phyloP scores from a whole-genome alignment of 352 stramenopile genomes.

The Phytophthora pistaciae region DNA sequence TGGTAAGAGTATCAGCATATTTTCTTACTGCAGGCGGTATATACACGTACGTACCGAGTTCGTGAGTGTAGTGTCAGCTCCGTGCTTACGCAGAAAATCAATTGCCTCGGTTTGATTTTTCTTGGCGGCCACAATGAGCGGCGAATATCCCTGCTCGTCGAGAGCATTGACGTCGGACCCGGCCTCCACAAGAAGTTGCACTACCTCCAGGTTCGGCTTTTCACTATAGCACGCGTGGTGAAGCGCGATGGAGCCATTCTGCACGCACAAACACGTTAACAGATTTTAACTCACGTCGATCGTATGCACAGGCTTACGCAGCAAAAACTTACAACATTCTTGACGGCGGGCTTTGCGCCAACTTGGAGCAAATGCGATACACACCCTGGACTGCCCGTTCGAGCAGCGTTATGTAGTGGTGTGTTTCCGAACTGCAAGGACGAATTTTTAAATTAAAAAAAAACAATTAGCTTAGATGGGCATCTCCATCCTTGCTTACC shows the following conservation, averaged over 20 bases:
- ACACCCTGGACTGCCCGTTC: constrained; percentile 56
- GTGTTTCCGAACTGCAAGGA: constrained; percentile 77
- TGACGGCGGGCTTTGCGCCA: constrained; percentile 49
- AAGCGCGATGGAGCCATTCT: constrained; percentile 79
- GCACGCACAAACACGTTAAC: background rate
- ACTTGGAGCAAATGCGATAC: constrained; percentile 62
- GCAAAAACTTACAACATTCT: constrained; percentile 59
- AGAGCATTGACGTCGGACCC: constrained; percentile 69
- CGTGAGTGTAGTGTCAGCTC: constrained; percentile 57
- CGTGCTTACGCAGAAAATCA: constrained; percentile 56
- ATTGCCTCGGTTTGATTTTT: constrained; percentile 77
- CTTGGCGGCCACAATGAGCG: constrained; percentile 78
- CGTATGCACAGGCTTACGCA: no score
- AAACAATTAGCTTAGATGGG: background rate
- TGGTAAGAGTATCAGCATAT: background rate
- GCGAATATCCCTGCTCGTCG: constrained; percentile 70
- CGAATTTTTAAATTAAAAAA: background rate
- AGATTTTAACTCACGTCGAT: background rate
- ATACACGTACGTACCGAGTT: constrained; percentile 40
- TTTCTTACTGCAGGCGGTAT: background rate
- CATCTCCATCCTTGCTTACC: constrained; percentile 20
- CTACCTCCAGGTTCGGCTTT: constrained; percentile 56
- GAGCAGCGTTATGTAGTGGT: constrained; percentile 76
- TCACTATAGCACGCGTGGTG: constrained; percentile 87
- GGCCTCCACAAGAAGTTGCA: constrained; percentile 63